Base-by-base conservation (phyloP, 441 rosid species). In the Viola pubescens region DNA sequence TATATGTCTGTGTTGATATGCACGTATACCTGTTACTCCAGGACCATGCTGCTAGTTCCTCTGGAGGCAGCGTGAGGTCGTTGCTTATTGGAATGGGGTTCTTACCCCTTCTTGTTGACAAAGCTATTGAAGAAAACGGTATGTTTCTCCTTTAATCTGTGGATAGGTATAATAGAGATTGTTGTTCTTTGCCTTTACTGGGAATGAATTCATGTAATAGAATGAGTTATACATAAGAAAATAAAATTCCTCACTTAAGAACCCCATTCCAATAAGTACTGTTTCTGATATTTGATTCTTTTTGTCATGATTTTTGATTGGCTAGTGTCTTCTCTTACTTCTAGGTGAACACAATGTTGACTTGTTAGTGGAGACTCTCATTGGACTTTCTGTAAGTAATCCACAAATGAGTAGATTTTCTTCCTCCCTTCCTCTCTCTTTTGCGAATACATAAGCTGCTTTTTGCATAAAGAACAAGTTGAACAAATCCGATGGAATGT, bases 11-110 rank as follows among this genome's bases (percentile, higher is more conserved):
- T 34, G 58, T 61, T 44, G 48, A 7, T 5, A 3, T 42, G 9
- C 10, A 26, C 34, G 34, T 26, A 2, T 2, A 26, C 44, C 7
- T 41, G 60, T 59, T 49, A 56, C 64, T 71, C 63, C 86, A 92
- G 98, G 80, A 79, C 51, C 73, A 76, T 71, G 76, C 63, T 53
- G 87, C 98, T 60, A 87, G 97, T 65, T 89, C 98, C 67, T 87
- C 96, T 37, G 77, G 82, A 69, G 83, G 82, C 81, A 68, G 72
- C 67, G 64, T 77, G 4, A 83, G 83, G 68, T 83, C 91, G 5
- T 77, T 78, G 59, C 71, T 92, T 16, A 67, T 75, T 56, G 96
- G 79, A 74, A 89, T 92, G 98, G 96, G 98, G 43, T 92, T 81
- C 70, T 57, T 63, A 45, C 75, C 92, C 16, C 70, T 83, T 65